Percentiles rank a stretch among this genome's conserved stretches.
Conservation (phyloP, 495 filamentous ascomycete genomes). For the Trichodelitschia bisporula region DNA sequence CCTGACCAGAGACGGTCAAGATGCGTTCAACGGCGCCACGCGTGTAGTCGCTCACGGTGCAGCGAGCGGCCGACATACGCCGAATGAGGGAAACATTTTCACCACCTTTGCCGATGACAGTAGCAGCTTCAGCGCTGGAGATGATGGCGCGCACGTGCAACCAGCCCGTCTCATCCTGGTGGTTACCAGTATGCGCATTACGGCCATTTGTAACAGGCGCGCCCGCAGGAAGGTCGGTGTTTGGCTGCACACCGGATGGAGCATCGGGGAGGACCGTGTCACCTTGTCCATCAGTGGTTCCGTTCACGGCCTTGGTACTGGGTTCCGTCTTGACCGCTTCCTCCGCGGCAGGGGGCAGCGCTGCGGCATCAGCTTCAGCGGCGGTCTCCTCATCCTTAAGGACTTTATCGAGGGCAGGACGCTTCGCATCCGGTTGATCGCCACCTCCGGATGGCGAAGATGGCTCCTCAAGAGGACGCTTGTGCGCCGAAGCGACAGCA, state of each 20-base stretch:
- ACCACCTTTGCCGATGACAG: conserved; percentile 92
- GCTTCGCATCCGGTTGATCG: conserved; percentile 92
- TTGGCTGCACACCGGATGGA: conserved; percentile 34
- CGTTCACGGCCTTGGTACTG: conserved; percentile 15
- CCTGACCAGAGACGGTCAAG: conserved; percentile 80
- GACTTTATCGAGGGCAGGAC: conserved; percentile 83
- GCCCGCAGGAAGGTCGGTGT: conserved; percentile 44
- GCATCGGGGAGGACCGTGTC: conserved; percentile 59
- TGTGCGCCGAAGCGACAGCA: conserved; percentile 39
- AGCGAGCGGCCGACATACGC: conserved; percentile 78
- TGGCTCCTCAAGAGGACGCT: conserved; percentile 89
- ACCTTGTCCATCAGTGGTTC: conserved; percentile 24
- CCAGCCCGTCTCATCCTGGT: conserved; percentile 78
- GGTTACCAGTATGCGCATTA: conserved; percentile 22
- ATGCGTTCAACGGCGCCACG: conserved; percentile 93
- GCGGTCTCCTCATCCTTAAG: conserved; percentile 27
- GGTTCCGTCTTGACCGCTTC: conserved; percentile 9
- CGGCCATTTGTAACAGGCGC: conserved; percentile 27
- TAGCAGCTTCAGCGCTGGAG: conserved; percentile 87
- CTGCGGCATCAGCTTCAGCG: conserved; percentile 18
- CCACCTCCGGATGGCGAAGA: conserved; percentile 76
- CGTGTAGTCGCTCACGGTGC: conserved; percentile 93
- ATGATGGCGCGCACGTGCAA: conserved; percentile 92
- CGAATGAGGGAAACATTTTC: conserved; percentile 95
- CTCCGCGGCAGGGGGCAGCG: conserved; percentile 16